Percentiles rank a stretch among this genome's conserved stretches.
Evolutionary conservation across 345 rosid species (phyloP).

Genomic region (Salix exigua): DNA sequence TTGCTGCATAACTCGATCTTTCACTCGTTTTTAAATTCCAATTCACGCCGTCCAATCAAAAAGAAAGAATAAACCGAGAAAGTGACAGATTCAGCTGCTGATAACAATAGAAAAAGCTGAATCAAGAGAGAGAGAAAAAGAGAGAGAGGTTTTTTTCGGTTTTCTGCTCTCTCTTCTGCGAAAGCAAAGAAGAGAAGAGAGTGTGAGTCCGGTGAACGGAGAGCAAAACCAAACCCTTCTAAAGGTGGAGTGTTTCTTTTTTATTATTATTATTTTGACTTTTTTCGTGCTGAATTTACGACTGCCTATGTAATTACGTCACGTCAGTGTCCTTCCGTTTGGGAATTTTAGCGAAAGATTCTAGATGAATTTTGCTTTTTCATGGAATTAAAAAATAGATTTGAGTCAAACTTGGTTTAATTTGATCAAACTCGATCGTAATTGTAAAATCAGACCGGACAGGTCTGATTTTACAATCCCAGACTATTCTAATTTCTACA

Average conservation of each 20-base stretch:
- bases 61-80: neutral
- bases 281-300: no score
- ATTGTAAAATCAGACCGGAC: no score
- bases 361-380: no score
- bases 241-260: neutral
- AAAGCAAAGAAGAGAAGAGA: conserved; percentile 41
- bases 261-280: neutral
- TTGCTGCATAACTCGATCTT: conserved; percentile 84
- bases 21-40: conserved; percentile 17
- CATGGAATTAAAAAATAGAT: no score
- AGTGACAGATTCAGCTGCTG: conserved; percentile 27
- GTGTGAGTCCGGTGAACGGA: conserved; percentile 16
- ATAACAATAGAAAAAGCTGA: neutral
- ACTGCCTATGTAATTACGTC: no score
- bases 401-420: no score
- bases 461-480: no score
- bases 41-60: conserved; percentile 20
- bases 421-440: no score
- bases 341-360: no score
- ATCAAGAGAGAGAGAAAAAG: neutral
- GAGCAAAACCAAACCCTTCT: conserved; percentile 42
- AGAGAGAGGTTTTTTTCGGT: conserved; percentile 2
- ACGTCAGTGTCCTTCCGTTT: no score
- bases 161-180: conserved; percentile 45
- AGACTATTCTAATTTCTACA: no score